phyloP scores from a whole-genome alignment of 2,329 filamentous ascomycete genomes.

The Diaporthe nobilis region DNA sequence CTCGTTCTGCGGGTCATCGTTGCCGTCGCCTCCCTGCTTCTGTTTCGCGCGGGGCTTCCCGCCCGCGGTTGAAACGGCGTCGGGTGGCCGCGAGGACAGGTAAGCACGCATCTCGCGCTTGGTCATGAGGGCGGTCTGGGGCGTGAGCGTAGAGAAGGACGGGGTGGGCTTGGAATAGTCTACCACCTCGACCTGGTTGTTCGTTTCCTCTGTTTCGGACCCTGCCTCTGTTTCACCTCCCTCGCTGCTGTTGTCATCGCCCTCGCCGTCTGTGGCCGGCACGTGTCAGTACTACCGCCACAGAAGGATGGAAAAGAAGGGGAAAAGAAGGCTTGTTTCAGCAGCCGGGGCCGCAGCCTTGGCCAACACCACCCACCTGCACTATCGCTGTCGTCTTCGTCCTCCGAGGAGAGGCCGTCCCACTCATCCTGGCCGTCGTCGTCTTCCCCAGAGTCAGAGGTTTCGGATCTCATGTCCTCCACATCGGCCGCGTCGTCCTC shows the following conservation, averaged over 20 bases:
- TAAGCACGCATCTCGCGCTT: conserved; percentile 83
- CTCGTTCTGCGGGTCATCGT: conserved; percentile 60
- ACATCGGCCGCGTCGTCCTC: conserved; percentile 48
- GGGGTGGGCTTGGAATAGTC: conserved; percentile 66
- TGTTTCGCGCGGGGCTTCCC: conserved; percentile 45
- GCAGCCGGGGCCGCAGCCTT: not conserved
- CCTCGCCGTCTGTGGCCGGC: conserved; percentile 43
- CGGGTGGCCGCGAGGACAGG: conserved; percentile 74
- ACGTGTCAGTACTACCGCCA: conserved; percentile 18
- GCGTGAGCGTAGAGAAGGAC: conserved; percentile 49
- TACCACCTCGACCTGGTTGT: conserved; percentile 69
- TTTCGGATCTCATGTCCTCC: conserved; percentile 41
- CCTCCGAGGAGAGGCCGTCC: conserved; percentile 73
- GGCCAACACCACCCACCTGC: conserved; percentile 33
- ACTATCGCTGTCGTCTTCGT: conserved; percentile 50
- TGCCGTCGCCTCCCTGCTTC: conserved; percentile 43
- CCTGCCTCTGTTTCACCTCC: conserved; percentile 45
- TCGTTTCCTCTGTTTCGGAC: conserved; percentile 41
- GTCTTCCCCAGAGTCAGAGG: conserved; percentile 34
- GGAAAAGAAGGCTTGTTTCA: conserved; percentile 15
- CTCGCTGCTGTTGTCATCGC: conserved; percentile 46
- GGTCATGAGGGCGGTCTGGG: conserved; percentile 62
- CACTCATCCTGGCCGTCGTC: conserved; percentile 66
- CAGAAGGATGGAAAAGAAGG: not conserved
- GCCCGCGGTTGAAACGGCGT: conserved; percentile 44